Conservation (phyloP, 805 yeast genomes). For the Cyberlindnera euphorbiae region DNA sequence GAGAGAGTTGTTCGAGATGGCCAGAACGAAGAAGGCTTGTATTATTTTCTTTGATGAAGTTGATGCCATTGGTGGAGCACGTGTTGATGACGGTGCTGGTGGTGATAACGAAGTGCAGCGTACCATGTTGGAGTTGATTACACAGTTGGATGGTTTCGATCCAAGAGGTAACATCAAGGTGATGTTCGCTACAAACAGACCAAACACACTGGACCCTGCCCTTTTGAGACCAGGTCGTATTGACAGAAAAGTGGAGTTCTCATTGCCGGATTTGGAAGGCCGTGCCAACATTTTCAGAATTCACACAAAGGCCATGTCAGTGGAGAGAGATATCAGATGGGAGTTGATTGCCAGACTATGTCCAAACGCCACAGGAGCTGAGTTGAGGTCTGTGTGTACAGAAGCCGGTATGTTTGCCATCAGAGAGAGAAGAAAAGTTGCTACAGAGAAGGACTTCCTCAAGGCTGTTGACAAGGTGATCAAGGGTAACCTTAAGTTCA, state of each 20-base stretch:
- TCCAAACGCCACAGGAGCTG: constrained; percentile 99
- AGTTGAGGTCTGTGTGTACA: constrained; percentile 95
- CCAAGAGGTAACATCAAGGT: constrained; percentile 99
- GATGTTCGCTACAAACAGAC: constrained; percentile 98
- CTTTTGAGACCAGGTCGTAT: constrained; percentile 97
- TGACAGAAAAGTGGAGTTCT: constrained; percentile 96
- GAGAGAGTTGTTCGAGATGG: constrained; percentile 97
- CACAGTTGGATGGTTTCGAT: constrained; percentile 97
- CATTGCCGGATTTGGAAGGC: constrained; percentile 95
- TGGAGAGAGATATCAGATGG: constrained; percentile 97
- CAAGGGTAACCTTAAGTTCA: constrained; percentile 96
- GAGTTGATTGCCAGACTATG: constrained; percentile 95
- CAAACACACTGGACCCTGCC: constrained; percentile 97
- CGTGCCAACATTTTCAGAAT: constrained; percentile 96
- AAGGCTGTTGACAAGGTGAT: constrained; percentile 98
- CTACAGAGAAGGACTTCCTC: constrained; percentile 95
- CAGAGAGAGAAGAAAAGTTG: constrained; percentile 96
- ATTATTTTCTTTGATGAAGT: constrained; percentile 97
- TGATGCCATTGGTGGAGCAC: constrained; percentile 99
- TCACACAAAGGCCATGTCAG: constrained; percentile 96
- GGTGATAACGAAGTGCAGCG: constrained; percentile 99
- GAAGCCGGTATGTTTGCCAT: constrained; percentile 99
- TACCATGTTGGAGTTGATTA: constrained; percentile 96
- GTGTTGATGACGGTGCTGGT: constrained; percentile 99
- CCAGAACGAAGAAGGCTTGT: constrained; percentile 96